A percentile compares a stretch with the other conserved stretches of the same genome.
Evolutionary conservation across 306 rosid species (phyloP).

Genomic region (Parietaria judaica): DNA sequence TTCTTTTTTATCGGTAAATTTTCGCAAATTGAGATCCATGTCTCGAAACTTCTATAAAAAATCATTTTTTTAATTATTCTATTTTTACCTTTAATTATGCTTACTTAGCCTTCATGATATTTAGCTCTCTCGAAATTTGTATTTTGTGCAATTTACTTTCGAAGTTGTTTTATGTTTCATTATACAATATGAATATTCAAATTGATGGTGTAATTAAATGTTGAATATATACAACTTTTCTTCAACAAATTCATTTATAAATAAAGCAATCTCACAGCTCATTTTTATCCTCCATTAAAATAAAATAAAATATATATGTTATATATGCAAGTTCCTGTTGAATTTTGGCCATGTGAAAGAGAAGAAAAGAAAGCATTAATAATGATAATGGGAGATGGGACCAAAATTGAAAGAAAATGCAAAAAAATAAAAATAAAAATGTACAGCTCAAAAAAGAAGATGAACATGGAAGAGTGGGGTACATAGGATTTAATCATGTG

Average conservation of each 20-base stretch:
- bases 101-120: no score
- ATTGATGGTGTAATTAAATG: no score
- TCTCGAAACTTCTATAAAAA: no score
- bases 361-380: not conserved
- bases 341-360: constrained; percentile 10
- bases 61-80: no score
- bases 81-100: no score
- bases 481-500: constrained; percentile 9
- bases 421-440: no score
- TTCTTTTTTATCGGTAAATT: no score
- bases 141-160: not conserved
- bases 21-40: no score
- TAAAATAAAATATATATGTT: not conserved
- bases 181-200: no score
- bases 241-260: not conserved
- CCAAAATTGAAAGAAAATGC: not conserved
- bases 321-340: not conserved
- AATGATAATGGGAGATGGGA: no score
- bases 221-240: not conserved
- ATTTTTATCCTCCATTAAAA: not conserved
- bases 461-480: constrained; percentile 5
- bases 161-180: no score
- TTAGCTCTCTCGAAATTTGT: not conserved
- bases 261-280: not conserved
- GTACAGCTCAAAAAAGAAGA: constrained; percentile 9